A percentile compares a stretch with the other conserved stretches of the same genome.
Conservation (phyloP, 352 stramenopile species). For the Pythium plurisporium region DNA sequence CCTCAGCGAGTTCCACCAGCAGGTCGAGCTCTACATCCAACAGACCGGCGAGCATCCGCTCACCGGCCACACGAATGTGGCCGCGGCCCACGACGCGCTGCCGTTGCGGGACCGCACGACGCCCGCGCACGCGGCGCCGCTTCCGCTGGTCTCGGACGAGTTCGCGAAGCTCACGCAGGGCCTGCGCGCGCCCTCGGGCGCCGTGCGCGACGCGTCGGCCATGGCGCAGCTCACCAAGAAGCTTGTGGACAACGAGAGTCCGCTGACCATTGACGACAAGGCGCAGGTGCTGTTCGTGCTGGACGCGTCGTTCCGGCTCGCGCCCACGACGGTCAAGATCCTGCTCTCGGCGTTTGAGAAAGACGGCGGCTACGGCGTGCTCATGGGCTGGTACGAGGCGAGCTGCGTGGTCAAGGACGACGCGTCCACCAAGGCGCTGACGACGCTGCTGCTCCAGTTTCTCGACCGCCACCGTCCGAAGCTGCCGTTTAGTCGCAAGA, state of each 20-base stretch:
- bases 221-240: conserved; percentile 39
- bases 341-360: conserved; percentile 46
- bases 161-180: conserved; percentile 32
- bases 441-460: conserved; percentile 48
- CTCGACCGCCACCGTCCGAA: conserved; percentile 45
- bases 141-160: conserved; percentile 39
- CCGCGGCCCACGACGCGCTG: conserved; percentile 22
- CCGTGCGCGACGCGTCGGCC: conserved; percentile 28
- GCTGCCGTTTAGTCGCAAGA: conserved; percentile 46
- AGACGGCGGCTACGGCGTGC: conserved; percentile 45
- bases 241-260: conserved; percentile 19
- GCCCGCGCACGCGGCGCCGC: conserved; percentile 7
- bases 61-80: conserved; percentile 20
- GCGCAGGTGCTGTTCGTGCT: conserved; percentile 57
- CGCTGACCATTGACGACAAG: conserved; percentile 48
- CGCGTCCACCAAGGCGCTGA: conserved; percentile 34
- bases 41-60: conserved; percentile 48
- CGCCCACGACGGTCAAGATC: conserved; percentile 14
- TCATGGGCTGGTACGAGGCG: conserved; percentile 53
- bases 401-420: conserved; percentile 50
- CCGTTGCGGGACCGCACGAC: conserved; percentile 27
- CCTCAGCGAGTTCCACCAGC: conserved; percentile 55
- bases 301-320: conserved; percentile 37
- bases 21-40: conserved; percentile 59
- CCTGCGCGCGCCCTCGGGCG: conserved; percentile 36